These are phyloP conservation scores for Otatea glauca DNA, from an alignment of 176 grass and related monocot species.

Conservation along the genomic window DNA sequence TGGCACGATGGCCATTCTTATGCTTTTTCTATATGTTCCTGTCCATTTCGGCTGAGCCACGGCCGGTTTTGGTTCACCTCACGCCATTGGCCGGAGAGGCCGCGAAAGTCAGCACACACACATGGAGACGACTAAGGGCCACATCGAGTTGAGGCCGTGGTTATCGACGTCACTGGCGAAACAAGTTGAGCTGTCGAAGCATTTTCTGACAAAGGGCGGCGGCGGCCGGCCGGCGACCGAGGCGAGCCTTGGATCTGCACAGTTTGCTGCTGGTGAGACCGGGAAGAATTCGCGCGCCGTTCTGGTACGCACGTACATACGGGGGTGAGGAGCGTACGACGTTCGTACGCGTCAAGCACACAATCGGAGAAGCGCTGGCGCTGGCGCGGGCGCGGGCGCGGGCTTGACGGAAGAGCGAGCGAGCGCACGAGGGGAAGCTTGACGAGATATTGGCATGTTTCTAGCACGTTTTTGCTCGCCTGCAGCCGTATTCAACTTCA, in stretches of 20 bases:
- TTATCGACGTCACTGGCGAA: neutral
- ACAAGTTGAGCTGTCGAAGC: neutral
- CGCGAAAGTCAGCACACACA: conserved; percentile 52
- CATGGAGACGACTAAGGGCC: conserved; percentile 34
- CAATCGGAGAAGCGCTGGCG: neutral
- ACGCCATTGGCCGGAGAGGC: conserved; percentile 7
- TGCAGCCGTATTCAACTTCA: neutral
- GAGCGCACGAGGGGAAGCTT: neutral
- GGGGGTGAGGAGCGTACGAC: neutral
- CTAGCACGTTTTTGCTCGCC: neutral
- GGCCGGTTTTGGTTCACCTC: neutral
- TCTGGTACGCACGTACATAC: too few species aligned
- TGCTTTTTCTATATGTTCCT: conserved; percentile 18
- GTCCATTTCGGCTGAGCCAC: conserved; percentile 44
- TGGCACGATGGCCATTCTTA: neutral
- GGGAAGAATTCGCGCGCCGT: neutral
- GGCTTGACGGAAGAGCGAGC: too few species aligned
- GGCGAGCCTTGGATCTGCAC: neutral
- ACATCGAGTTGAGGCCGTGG: neutral
- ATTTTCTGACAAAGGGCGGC: neutral
- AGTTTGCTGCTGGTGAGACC: neutral
- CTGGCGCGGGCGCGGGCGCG: neutral
- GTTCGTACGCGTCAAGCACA: neutral
- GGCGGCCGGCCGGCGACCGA: neutral
- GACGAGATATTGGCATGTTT: neutral